phyloP scores from a whole-genome alignment of 768 basidiomycete genomes.

The Hygrocybe coccinea region DNA sequence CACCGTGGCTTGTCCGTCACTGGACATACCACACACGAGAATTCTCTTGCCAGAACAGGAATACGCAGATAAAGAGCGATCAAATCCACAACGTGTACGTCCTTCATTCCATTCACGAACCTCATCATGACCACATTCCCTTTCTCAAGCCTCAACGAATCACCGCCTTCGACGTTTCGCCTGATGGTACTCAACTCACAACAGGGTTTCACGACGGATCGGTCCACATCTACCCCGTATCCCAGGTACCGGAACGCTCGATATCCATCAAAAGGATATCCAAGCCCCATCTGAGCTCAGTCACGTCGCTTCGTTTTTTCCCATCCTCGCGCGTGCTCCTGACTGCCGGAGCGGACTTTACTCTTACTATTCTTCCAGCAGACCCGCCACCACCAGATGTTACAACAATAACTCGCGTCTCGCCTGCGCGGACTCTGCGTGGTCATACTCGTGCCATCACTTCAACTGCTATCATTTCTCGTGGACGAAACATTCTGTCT shows the following conservation, averaged over 20 bases:
- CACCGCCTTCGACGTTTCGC: conserved; percentile 58
- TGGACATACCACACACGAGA: conserved; percentile 45
- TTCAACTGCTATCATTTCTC: conserved; percentile 54
- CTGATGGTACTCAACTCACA: conserved; percentile 54
- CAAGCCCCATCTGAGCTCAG: conserved; percentile 45
- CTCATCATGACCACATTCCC: background rate
- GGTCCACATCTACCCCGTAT: conserved; percentile 45
- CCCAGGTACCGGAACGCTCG: conserved; percentile 13
- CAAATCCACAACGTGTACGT: conserved; percentile 40
- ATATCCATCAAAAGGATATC: conserved; percentile 23
- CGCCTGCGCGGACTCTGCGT: conserved; percentile 56
- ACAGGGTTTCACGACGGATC: conserved; percentile 59
- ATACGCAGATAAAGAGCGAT: conserved; percentile 43
- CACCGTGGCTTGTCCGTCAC: conserved; percentile 41
- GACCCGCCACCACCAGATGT: conserved; percentile 24
- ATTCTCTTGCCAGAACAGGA: conserved; percentile 49
- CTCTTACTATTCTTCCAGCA: conserved; percentile 60
- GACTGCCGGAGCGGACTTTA: conserved; percentile 63
- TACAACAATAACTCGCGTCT: conserved; percentile 31
- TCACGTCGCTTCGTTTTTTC: conserved; percentile 59
- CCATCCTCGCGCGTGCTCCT: conserved; percentile 70
- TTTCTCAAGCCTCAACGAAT: conserved; percentile 46
- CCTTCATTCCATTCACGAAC: background rate
- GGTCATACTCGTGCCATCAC: conserved; percentile 67
- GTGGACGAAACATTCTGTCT: conserved; percentile 64